A percentile compares a stretch with the other conserved stretches of the same genome.
These are phyloP conservation scores for Nepenthes gracilis DNA, from an alignment of 148 eudicot genomes.

Conservation along the genomic window DNA sequence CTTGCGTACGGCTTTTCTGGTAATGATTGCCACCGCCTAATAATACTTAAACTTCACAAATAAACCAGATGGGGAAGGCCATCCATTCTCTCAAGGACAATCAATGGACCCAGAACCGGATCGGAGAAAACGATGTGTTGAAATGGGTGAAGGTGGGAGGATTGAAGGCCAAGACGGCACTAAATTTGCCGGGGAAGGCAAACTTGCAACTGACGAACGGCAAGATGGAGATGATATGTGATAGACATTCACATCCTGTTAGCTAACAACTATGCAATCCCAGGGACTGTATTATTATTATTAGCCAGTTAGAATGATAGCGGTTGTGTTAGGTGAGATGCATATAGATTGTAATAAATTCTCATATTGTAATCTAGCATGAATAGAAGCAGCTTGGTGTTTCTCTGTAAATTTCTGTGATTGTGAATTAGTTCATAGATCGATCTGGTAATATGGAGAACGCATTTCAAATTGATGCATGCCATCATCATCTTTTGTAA, in stretches of 20 bases:
- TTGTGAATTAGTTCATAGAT: no score
- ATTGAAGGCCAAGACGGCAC: conserved; percentile 26
- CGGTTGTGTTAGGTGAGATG: background rate
- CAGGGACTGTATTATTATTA: background rate
- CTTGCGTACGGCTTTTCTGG: background rate
- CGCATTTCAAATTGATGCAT: no score
- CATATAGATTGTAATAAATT: no score
- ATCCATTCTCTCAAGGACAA: conserved; percentile 27
- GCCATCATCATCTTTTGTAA: no score
- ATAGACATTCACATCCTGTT: background rate
- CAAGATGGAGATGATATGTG: conserved; percentile 12
- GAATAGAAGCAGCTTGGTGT: no score
- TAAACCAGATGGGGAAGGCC: conserved; percentile 38
- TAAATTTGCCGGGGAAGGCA: conserved; percentile 18
- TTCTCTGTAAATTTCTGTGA: no score
- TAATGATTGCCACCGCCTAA: background rate
- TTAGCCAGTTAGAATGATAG: background rate
- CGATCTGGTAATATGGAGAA: no score
- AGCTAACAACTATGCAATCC: background rate
- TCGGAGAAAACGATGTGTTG: conserved; percentile 30
- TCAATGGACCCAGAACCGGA: conserved; percentile 26
- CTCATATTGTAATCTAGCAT: no score
- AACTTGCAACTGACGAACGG: conserved; percentile 20
- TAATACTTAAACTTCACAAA: background rate
- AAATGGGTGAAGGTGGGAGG: conserved; percentile 27